phyloP scores from a whole-genome alignment of 768 basidiomycete genomes.

The Termitomyces eurrhizus region DNA sequence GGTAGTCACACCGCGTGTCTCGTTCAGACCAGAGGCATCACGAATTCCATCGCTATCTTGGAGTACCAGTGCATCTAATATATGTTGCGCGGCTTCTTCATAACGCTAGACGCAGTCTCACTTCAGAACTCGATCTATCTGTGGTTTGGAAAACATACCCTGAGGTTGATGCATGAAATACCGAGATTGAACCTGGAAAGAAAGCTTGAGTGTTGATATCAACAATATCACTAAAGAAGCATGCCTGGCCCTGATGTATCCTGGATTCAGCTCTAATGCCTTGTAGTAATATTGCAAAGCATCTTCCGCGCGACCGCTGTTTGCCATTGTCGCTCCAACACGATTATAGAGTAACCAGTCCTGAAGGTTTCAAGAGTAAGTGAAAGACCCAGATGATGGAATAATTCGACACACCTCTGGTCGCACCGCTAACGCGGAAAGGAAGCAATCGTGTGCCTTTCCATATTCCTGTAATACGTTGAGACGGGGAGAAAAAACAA shows the following conservation, averaged over 20 bases:
- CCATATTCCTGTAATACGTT: constrained; percentile 63
- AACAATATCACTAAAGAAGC: constrained; percentile 9
- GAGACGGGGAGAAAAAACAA: constrained; percentile 1
- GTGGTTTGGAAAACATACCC: constrained; percentile 39
- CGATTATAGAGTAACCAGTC: constrained; percentile 93
- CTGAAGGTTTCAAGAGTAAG: constrained; percentile 31
- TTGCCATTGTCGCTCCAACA: constrained; percentile 92
- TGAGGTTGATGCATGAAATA: constrained; percentile 86
- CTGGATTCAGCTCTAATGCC: constrained; percentile 84
- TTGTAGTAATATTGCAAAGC: constrained; percentile 86
- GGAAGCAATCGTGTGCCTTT: constrained; percentile 94
- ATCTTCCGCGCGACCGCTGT: constrained; percentile 72
- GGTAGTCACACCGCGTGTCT: constrained; percentile 69
- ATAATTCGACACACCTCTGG: constrained; percentile 60
- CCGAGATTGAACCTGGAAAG: constrained; percentile 83
- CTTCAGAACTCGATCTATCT: not conserved
- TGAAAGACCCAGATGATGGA: not conserved
- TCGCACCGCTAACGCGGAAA: constrained; percentile 78
- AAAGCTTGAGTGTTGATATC: constrained; percentile 2
- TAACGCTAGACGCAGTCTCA: constrained; percentile 51
- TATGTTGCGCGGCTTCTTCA: constrained; percentile 81
- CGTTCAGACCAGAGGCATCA: constrained; percentile 40
- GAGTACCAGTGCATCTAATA: constrained; percentile 83
- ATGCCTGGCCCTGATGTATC: constrained; percentile 85
- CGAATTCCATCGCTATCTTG: constrained; percentile 82